phyloP scores from a whole-genome alignment of 805 yeast species.

The Wickerhamiella australiensis region DNA sequence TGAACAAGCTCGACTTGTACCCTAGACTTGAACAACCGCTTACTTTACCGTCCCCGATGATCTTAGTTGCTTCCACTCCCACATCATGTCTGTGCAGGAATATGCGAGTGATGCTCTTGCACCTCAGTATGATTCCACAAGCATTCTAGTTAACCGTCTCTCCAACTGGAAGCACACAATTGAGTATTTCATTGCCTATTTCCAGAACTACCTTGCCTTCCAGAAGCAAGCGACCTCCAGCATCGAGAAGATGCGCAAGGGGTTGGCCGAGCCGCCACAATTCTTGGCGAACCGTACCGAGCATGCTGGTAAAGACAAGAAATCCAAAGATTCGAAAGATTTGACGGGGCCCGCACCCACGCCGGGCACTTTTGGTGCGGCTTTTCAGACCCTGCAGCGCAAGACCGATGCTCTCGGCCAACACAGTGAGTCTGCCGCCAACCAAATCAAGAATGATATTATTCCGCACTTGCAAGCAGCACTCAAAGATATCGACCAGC shows the following conservation, averaged over 20 bases:
- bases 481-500: conserved; percentile 31
- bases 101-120: conserved; percentile 12
- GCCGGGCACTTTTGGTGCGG: conserved; percentile 26
- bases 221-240: conserved; percentile 24
- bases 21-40: too few relatives aligned
- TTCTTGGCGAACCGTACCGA: conserved; percentile 19
- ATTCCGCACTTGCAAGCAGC: conserved; percentile 35
- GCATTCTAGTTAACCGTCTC: conserved; percentile 26
- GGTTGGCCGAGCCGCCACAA: conserved; percentile 28
- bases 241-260: conserved; percentile 27
- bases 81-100: conserved; percentile 10
- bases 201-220: conserved; percentile 20
- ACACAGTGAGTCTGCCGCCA: conserved; percentile 31
- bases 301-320: not conserved
- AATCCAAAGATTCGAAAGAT: not conserved
- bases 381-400: conserved; percentile 26
- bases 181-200: conserved; percentile 23
- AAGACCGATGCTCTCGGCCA: conserved; percentile 27
- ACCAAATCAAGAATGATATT: conserved; percentile 27
- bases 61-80: not conserved
- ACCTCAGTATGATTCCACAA: conserved; percentile 27
- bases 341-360: not conserved
- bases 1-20: too few relatives aligned
- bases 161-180: conserved; percentile 30
- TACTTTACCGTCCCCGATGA: too few relatives aligned